Percentiles rank a stretch among this genome's conserved stretches.
These are phyloP conservation scores for Saccharomyces pastorianus DNA, from an alignment of 1,139 yeast genomes.

Conservation along the genomic window DNA sequence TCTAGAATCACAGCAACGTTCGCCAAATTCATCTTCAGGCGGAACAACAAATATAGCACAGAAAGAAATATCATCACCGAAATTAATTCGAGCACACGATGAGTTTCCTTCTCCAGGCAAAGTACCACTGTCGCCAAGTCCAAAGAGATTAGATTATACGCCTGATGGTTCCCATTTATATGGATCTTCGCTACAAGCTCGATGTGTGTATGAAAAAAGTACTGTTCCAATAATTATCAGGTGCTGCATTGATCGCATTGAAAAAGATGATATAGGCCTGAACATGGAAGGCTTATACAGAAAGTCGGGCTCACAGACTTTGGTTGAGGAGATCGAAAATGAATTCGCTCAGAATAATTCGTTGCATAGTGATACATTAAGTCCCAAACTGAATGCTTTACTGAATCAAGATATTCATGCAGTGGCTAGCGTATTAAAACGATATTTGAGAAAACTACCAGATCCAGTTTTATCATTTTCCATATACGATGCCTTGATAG, in stretches of 20 bases:
- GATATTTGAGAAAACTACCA: constrained; percentile 77
- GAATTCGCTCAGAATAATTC: constrained; percentile 22
- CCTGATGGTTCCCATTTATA: constrained; percentile 15
- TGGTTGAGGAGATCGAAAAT: constrained; percentile 28
- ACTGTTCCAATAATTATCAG: constrained; percentile 66
- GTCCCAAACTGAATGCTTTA: not conserved
- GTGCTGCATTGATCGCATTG: constrained; percentile 69
- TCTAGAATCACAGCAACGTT: constrained; percentile 1
- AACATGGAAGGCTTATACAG: constrained; percentile 82
- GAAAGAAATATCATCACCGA: not conserved
- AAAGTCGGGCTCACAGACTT: constrained; percentile 77
- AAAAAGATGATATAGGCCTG: constrained; percentile 49
- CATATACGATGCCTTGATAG: constrained; percentile 58
- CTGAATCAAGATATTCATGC: constrained; percentile 68
- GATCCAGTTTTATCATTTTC: constrained; percentile 73
- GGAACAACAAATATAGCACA: not conserved
- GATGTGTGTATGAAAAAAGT: constrained; percentile 50
- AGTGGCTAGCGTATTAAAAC: constrained; percentile 75
- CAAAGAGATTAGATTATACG: not conserved
- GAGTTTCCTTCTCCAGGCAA: not conserved
- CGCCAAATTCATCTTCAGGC: not conserved
- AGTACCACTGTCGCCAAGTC: constrained; percentile 8
- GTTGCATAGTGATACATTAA: not conserved
- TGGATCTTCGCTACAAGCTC: constrained; percentile 42
- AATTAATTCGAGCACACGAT: not conserved